phyloP scores from a whole-genome alignment of 768 basidiomycete species.

The Mycena rosella region DNA sequence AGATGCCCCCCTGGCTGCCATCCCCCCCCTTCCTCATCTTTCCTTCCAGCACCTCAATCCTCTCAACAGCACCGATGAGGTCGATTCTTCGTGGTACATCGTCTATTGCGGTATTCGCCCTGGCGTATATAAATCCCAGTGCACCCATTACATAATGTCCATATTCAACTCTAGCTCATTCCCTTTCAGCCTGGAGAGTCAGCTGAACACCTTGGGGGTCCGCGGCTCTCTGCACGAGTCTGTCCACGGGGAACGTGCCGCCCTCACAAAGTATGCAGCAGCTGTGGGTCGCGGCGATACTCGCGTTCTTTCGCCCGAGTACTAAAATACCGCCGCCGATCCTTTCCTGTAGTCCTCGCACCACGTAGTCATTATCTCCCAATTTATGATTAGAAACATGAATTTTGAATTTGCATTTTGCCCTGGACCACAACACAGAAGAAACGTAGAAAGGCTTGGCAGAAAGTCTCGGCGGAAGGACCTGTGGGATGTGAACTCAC shows the following conservation, averaged over 20 bases:
- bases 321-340: background rate
- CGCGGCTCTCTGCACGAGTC: background rate
- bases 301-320: background rate
- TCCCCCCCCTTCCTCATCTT: background rate
- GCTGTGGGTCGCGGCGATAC: background rate
- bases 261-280: background rate
- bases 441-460: too few relatives aligned
- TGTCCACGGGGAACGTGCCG: background rate
- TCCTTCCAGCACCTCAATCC: background rate
- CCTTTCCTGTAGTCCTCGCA: background rate
- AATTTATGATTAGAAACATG: too few relatives aligned
- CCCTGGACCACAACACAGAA: too few relatives aligned
- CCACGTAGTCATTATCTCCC: too few relatives aligned
- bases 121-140: constrained; percentile 9
- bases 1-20: background rate
- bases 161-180: background rate
- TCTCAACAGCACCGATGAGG: background rate
- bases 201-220: background rate
- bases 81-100: background rate
- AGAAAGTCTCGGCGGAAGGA: too few relatives aligned
- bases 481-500: too few relatives aligned
- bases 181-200: background rate
- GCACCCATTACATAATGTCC: background rate
- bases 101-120: constrained; percentile 5
- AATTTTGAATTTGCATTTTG: too few relatives aligned